These are phyloP conservation scores for Rhytidhysteron rufulum DNA, from an alignment of 2,329 filamentous ascomycete genomes.

Conservation along the genomic window DNA sequence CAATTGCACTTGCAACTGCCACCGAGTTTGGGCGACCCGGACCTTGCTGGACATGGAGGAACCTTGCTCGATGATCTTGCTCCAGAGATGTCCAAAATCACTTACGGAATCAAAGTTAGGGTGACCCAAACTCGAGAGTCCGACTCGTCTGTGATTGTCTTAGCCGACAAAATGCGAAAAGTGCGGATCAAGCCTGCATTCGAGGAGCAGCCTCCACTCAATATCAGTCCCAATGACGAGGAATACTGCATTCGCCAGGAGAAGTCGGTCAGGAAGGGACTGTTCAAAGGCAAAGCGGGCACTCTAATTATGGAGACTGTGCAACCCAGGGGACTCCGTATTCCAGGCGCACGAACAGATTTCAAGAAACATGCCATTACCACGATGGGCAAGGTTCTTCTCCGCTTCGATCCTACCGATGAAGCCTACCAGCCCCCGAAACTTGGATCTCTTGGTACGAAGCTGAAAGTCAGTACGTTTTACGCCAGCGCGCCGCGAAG, in stretches of 20 bases:
- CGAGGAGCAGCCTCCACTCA: constrained; percentile 58
- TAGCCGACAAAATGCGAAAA: constrained; percentile 52
- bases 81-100: constrained; percentile 59
- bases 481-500: constrained; percentile 51
- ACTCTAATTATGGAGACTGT: constrained; percentile 54
- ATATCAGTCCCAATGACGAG: constrained; percentile 42
- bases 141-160: constrained; percentile 36
- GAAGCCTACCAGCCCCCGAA: constrained; percentile 49
- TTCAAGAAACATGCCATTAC: constrained; percentile 42
- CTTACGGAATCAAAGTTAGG: constrained; percentile 52
- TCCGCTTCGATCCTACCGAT: constrained; percentile 59
- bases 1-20: constrained; percentile 57
- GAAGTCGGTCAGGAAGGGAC: constrained; percentile 57
- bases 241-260: constrained; percentile 55
- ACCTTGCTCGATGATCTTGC: constrained; percentile 57
- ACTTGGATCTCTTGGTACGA: constrained; percentile 50
- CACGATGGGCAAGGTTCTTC: constrained; percentile 53
- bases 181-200: constrained; percentile 58
- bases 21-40: constrained; percentile 58
- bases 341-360: constrained; percentile 40
- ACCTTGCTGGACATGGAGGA: constrained; percentile 48
- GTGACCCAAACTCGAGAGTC: constrained; percentile 39
- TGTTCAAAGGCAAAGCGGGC: constrained; percentile 58
- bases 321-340: constrained; percentile 55
- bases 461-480: constrained; percentile 56